A percentile compares a stretch with the other conserved stretches of the same genome.
phyloP scores from a whole-genome alignment of 768 basidiomycete species.

The Amanita inopinata region DNA sequence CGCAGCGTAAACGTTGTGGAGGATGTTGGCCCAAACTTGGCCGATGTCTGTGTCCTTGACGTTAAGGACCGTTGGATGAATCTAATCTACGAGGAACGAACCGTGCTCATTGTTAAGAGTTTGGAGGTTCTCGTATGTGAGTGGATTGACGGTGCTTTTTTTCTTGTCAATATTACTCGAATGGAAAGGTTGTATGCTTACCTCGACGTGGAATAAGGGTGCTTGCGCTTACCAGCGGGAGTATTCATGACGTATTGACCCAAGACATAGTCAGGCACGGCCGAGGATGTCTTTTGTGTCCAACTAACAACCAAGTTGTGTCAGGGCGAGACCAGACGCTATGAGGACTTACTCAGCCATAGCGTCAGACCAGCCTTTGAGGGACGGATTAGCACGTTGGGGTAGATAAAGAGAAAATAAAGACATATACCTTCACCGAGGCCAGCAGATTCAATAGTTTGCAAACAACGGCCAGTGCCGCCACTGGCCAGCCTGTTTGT shows the following conservation, averaged over 20 bases:
- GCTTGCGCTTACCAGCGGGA: slow-evolving; percentile 41
- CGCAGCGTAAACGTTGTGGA: too few species aligned
- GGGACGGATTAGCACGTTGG: not conserved
- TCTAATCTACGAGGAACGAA: slow-evolving; percentile 15
- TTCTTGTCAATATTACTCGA: not conserved
- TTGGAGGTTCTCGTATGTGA: slow-evolving; percentile 30
- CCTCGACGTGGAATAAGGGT: slow-evolving; percentile 48
- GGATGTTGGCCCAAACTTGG: slow-evolving; percentile 25
- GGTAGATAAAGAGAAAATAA: not conserved
- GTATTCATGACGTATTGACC: slow-evolving; percentile 46
- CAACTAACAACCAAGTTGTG: slow-evolving; percentile 19
- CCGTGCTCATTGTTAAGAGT: slow-evolving; percentile 35
- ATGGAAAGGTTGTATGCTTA: slow-evolving; percentile 14
- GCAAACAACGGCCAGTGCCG: slow-evolving; percentile 49
- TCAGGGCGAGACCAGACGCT: not conserved
- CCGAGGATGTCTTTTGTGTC: slow-evolving; percentile 31
- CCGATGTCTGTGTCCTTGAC: too few species aligned
- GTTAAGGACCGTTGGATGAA: not conserved
- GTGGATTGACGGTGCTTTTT: slow-evolving; percentile 29
- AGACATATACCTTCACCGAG: slow-evolving; percentile 45
- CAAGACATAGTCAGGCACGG: too few species aligned
- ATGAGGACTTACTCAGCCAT: slow-evolving; percentile 27
- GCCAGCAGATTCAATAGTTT: slow-evolving; percentile 54
- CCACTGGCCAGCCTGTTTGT: slow-evolving; percentile 47
- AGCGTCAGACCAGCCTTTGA: slow-evolving; percentile 42